Evolutionary conservation across 345 rosid genomes (phyloP), one percentile per base, ranked within the genome.

Genomic region (Citrus mangshanensis): DNA sequence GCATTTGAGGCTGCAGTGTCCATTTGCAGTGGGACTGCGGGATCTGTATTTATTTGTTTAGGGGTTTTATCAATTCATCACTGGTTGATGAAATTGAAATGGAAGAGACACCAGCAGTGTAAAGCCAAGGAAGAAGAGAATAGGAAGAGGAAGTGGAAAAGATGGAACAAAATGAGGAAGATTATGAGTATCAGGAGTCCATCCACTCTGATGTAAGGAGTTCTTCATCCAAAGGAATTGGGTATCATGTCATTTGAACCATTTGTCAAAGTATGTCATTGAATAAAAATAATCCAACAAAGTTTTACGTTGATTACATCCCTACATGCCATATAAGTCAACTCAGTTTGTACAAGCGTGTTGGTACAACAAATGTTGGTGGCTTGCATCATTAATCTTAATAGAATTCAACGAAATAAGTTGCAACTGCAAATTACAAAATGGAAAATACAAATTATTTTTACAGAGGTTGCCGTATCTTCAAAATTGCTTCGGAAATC

Each of bases 81-180:
- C 25, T 64, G 70, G 73, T 42, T 69, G 49, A 74, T 76, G 35
- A 83, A 83, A 70, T 32, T 13, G 64, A 77, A 62, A 18, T 77
- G 79, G 77, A 80, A 27, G 70, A 69, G 35, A 73, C 30, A 13
- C 18, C 51, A 3, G 51, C 14, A 46, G 51, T 46, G 51, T 12
- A 46, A 46, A 46, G 51, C 51, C 51, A 46, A 13, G 18, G 51
- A 46, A 12, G 18, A 13, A 13, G 51, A 46, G 18, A 12, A 46
- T 3, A 16, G 51, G 51, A 60, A 46, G 22, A 19, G 16, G 21
- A 32, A 38, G 9, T 27, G 24, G 42, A n/a, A 28, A 42, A 38
- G 25, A 40, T 38, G 42, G n/a, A 37, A 16, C 7, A 13, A 40
- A 38, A 22, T 3, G 72, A 9, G 72, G 18, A 46, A 46, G 51